Base-by-base conservation (phyloP, 2,329 filamentous ascomycete species). In the Kalmusia sp. region DNA sequence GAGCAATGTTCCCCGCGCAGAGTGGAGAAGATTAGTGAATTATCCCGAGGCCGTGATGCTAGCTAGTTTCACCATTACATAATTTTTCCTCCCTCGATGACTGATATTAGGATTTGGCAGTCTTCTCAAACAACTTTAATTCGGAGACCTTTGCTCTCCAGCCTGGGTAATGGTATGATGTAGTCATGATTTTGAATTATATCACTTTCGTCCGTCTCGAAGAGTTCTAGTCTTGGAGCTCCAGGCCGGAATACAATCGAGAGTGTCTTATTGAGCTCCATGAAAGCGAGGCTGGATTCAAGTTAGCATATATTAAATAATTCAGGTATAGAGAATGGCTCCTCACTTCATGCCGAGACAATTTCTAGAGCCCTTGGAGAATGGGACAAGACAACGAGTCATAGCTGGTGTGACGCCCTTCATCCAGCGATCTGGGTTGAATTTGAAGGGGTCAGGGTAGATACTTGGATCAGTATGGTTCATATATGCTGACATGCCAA, bases 391-490 rank as follows among this genome's bases (percentile, higher is more conserved):
- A 43, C 44, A 62, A 33, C 47, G 52, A 21, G 34, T 40, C 46
- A 50, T 54, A 11, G 43, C 50, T 5, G 50, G 50, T 2, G 31
- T 45, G 25, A 43, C 35, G 12, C 43, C 22, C 2, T 35, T 35
- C 6, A 30, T 2, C 40, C 43, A 56, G 21, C 53, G 56, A 19
- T 56, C 50, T 4, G 56, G 56, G 12, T 39, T 40, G 39, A 57
- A 59, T 6, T 21, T 12, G 15, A 50, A 48, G 14, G 52, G 55
- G 50, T 61, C 15, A 47, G 53, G 28, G 55, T 56, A 50, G 38
- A 50, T 14, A 40, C 11, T 24, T 2, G 61, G 54, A 28, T 68
- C 66, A 24, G 70, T 61, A 43, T 77, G 76, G 51, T 79, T 72
- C 43, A 52, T 38, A 22, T 48, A 52, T 12, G 43, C 35, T 6